A percentile compares a stretch with the other conserved stretches of the same genome.
phyloP scores from a whole-genome alignment of 495 filamentous ascomycete species.

The Penicillium psychrofluorescens region DNA sequence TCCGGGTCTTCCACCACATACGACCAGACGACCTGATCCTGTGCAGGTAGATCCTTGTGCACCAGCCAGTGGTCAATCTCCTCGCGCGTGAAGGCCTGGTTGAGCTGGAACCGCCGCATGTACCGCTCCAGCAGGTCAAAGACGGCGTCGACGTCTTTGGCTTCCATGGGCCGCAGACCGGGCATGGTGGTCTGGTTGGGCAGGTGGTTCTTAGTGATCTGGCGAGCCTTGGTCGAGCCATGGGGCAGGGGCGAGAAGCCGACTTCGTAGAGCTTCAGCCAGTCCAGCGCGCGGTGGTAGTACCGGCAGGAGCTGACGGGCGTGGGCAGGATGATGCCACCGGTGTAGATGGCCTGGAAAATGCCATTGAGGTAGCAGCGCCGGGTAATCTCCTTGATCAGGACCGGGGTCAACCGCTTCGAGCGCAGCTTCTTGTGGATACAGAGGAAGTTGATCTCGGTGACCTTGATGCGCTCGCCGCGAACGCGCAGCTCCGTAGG shows the following conservation, averaged over 20 bases:
- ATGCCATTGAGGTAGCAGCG: constrained; percentile 72
- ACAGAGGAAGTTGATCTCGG: constrained; percentile 96
- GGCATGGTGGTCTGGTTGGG: constrained; percentile 60
- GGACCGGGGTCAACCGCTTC: constrained; percentile 82
- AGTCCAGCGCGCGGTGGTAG: constrained; percentile 87
- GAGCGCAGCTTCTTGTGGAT: constrained; percentile 95
- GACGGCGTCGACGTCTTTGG: constrained; percentile 74
- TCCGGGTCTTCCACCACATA: constrained; percentile 80
- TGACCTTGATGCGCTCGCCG: constrained; percentile 62
- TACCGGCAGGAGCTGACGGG: constrained; percentile 90
- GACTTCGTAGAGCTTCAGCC: constrained; percentile 90
- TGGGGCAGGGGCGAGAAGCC: constrained; percentile 79
- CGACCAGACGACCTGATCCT: constrained; percentile 81
- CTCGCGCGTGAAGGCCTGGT: constrained; percentile 68
- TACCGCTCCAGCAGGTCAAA: constrained; percentile 69
- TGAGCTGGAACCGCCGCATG: constrained; percentile 70
- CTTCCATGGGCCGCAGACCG: constrained; percentile 73
- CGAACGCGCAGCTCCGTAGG: constrained; percentile 78
- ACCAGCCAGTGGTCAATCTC: constrained; percentile 88
- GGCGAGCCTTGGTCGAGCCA: constrained; percentile 72
- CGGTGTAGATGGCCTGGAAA: constrained; percentile 94
- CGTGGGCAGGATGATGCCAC: constrained; percentile 79
- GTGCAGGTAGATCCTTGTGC: constrained; percentile 46
- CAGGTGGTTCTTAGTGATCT: constrained; percentile 72
- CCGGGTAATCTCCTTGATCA: constrained; percentile 96